Conservation (phyloP, 352 stramenopile genomes). For the Phytophthora uliginosa region DNA sequence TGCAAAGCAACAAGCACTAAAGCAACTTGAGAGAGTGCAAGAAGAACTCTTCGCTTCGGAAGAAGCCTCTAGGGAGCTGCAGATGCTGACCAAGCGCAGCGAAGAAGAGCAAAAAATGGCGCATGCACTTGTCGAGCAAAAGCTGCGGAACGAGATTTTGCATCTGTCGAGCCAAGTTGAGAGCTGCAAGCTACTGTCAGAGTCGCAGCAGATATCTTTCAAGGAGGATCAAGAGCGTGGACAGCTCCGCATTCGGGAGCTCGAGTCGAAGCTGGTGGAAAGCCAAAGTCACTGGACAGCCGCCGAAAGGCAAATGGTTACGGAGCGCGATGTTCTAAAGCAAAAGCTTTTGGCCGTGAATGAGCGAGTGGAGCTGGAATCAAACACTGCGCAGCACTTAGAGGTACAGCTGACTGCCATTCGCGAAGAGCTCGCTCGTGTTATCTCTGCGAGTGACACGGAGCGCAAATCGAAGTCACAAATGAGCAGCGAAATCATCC, state of each 20-base stretch:
- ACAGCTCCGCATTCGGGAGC: constrained; percentile 43
- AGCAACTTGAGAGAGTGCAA: constrained; percentile 29
- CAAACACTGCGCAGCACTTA: constrained; percentile 45
- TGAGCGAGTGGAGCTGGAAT: constrained; percentile 56
- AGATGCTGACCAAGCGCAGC: constrained; percentile 24
- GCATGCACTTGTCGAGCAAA: constrained; percentile 64
- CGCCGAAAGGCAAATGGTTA: constrained; percentile 47
- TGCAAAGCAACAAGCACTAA: constrained; percentile 13
- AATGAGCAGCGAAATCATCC: constrained; percentile 59
- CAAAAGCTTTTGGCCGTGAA: constrained; percentile 53
- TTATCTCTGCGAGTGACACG: constrained; percentile 42
- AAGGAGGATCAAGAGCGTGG: constrained; percentile 37
- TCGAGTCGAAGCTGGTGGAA: constrained; percentile 51
- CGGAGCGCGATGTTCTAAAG: constrained; percentile 63
- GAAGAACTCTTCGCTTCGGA: constrained; percentile 30
- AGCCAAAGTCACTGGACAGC: constrained; percentile 45
- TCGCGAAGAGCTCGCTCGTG: constrained; percentile 55
- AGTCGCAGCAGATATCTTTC: constrained; percentile 49
- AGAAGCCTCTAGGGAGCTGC: constrained; percentile 31
- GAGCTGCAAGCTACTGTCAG: constrained; percentile 51
- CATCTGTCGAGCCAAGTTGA: constrained; percentile 68
- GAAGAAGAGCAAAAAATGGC: constrained; percentile 53
- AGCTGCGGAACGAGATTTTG: constrained; percentile 72
- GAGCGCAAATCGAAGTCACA: constrained; percentile 46
- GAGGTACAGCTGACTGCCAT: constrained; percentile 55